Conservation (phyloP, 2,329 filamentous ascomycete species). For the Phoma sp. region DNA sequence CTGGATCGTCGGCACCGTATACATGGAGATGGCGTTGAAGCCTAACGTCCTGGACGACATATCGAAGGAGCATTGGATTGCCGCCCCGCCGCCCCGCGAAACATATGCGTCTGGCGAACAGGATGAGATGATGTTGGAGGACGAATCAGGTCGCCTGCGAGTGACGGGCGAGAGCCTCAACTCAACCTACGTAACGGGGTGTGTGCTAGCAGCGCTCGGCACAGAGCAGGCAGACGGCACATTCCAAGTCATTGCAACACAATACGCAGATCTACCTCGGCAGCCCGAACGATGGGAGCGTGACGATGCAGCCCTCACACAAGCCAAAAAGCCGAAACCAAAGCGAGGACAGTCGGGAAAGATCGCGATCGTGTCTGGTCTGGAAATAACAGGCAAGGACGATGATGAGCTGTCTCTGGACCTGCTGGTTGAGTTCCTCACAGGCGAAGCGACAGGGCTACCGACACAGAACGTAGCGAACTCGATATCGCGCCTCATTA, state of each 20-base stretch:
- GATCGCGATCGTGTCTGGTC: conserved; percentile 86
- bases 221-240: conserved; percentile 92
- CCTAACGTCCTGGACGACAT: conserved; percentile 96
- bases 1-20: conserved; percentile 93
- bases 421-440: conserved; percentile 82
- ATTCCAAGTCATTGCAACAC: conserved; percentile 89
- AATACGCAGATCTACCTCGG: conserved; percentile 82
- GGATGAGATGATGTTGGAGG: conserved; percentile 84
- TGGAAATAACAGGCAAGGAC: conserved; percentile 79
- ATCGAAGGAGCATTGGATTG: conserved; percentile 93
- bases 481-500: conserved; percentile 81
- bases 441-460: conserved; percentile 76
- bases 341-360: conserved; percentile 64
- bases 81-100: conserved; percentile 75
- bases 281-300: conserved; percentile 83
- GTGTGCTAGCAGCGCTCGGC: conserved; percentile 91
- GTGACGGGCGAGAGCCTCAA: conserved; percentile 74
- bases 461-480: conserved; percentile 64
- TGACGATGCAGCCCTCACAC: conserved; percentile 53
- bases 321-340: conserved; percentile 44
- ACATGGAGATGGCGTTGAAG: conserved; percentile 96
- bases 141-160: conserved; percentile 88
- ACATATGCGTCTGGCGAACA: conserved; percentile 75
- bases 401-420: conserved; percentile 77
- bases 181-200: conserved; percentile 83